Evolutionary conservation across 202 grass and related monocot genomes (phyloP), one percentile per base, ranked within the genome.

Genomic region (Brachypodium distachyon): DNA sequence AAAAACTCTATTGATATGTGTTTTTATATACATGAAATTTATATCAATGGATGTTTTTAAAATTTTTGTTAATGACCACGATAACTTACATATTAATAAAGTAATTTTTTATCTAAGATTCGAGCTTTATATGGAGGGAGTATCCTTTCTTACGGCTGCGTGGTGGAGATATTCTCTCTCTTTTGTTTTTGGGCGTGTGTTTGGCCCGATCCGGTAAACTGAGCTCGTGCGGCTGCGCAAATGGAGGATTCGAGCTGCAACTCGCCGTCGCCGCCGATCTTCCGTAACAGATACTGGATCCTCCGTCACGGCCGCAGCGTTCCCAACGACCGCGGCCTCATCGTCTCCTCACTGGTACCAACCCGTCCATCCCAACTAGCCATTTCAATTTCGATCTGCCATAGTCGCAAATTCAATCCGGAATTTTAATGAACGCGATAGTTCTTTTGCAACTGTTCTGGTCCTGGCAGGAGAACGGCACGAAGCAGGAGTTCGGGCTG

Each of bases 291-390:
- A 18, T 97, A 94, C 55, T 97, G 91, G 94, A 80, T 94, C 67
- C 82, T 94, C 61, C 86, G 88, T 72, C 91, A 97, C 61, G 94
- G 94, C 10, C 86, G 75, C 66, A 97, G 91, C 73, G 67, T 97
- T 33, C 94, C 91, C 42, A 97, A 97, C 79, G 94, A 97, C 73
- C 57, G 81, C 40, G 91, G 91, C 53, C 68, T 94, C 78, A 87
- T 97, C 39, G 76, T 97, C 83, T 97, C 94, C 55, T 97, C 94
- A 34, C 66, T 97, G 88, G 91, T 94, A 70, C 10, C 7, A n/a
- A 41, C 27, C 38, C 53, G 23, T 40, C 62, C 47, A 10, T 0
- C 12, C 23, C 11, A 50, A 9, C 11, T 69, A 29, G 13, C 31
- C 23, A 3, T 55, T 26, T 42, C 17, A n/a, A 7, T 76, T 27